These are phyloP conservation scores for Phytophthora cryptogea DNA, from an alignment of 352 stramenopile genomes.

Conservation along the genomic window DNA sequence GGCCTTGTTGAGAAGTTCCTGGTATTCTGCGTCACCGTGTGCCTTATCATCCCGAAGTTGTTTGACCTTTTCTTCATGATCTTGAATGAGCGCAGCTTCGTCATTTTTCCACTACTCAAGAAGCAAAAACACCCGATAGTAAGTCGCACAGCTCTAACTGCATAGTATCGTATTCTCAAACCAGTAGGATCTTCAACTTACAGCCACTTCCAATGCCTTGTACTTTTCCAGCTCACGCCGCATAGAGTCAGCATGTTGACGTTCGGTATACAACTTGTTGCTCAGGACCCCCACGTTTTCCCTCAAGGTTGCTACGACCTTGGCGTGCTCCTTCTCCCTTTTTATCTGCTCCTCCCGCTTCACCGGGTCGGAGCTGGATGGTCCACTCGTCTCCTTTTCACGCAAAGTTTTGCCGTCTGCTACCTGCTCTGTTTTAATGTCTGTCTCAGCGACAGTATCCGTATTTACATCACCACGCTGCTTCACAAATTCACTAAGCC, in stretches of 20 bases:
- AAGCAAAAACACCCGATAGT: conserved; percentile 5
- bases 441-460: conserved; percentile 11
- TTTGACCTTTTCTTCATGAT: conserved; percentile 62
- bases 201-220: conserved; percentile 60
- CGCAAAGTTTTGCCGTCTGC: conserved; percentile 26
- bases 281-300: conserved; percentile 46
- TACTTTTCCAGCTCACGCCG: conserved; percentile 65
- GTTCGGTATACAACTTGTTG: conserved; percentile 57
- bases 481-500: conserved; percentile 63
- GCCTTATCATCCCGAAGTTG: conserved; percentile 70
- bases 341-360: conserved; percentile 39
- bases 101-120: conserved; percentile 63
- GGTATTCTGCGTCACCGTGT: conserved; percentile 54
- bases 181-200: conserved; percentile 23
- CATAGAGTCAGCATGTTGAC: conserved; percentile 42
- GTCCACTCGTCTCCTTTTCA: conserved; percentile 15
- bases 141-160: conserved; percentile 1
- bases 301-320: conserved; percentile 38
- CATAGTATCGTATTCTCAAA: conserved; percentile 1
- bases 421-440: conserved; percentile 29
- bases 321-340: conserved; percentile 41
- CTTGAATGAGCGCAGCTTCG: conserved; percentile 49
- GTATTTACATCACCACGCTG: conserved; percentile 29
- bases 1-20: conserved; percentile 54
- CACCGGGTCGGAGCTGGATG: conserved; percentile 17